These are phyloP conservation scores for Astrocystis sublimbata DNA, from an alignment of 495 filamentous ascomycete species.

Conservation along the genomic window DNA sequence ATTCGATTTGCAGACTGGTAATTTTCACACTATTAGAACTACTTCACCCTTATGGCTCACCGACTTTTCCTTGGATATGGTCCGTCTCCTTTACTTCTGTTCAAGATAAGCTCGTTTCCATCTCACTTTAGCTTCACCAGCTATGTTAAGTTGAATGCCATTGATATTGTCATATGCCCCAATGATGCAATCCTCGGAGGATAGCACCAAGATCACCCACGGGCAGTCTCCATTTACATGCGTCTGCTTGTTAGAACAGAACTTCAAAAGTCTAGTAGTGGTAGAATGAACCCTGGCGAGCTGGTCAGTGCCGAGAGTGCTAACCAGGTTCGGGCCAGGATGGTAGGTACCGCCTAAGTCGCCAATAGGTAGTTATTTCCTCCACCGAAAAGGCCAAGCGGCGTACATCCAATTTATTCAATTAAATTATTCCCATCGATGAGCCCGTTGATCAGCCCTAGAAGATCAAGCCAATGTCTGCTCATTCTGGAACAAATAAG, in stretches of 20 bases:
- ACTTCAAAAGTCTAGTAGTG: background rate
- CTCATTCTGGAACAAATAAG: no score
- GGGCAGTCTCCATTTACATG: constrained; percentile 6
- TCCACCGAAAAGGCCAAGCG: no score
- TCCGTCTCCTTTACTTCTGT: constrained; percentile 8
- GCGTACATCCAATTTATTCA: no score
- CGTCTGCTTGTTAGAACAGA: no score
- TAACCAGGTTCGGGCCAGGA: no score
- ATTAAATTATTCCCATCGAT: no score
- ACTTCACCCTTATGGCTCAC: constrained; percentile 31
- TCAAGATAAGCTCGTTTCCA: constrained; percentile 26
- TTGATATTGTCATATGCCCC: background rate
- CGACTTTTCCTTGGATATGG: constrained; percentile 33
- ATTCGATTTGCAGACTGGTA: background rate
- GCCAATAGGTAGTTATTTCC: no score
- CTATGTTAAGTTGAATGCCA: background rate
- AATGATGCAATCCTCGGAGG: background rate
- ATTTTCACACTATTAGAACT: background rate
- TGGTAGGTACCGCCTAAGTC: no score
- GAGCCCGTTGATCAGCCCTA: no score
- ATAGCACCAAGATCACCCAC: no score
- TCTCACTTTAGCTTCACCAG: constrained; percentile 19
- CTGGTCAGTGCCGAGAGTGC: no score
- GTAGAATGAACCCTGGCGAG: background rate
- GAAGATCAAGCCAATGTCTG: no score